Conservation (phyloP, 441 rosid species). For the Hura crepitans region DNA sequence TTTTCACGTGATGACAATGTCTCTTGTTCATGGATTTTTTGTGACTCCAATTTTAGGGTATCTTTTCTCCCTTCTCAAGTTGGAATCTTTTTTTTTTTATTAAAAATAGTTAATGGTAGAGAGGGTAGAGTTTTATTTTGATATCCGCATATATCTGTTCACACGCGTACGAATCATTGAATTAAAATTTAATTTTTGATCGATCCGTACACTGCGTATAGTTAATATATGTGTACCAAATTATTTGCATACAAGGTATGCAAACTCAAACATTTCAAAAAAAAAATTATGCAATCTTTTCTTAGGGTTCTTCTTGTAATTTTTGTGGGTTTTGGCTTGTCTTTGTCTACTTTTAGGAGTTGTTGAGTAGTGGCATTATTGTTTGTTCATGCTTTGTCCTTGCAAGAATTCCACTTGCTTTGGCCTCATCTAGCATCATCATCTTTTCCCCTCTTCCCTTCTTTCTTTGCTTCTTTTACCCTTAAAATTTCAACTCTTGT, state of each 20-base stretch:
- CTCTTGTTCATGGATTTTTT: constrained; percentile 26
- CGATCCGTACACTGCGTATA: too few relatives aligned
- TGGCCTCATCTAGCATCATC: constrained; percentile 27
- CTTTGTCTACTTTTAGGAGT: constrained; percentile 39
- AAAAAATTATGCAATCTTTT: neutral
- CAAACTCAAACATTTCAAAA: too few relatives aligned
- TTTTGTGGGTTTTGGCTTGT: constrained; percentile 21
- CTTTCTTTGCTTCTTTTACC: constrained; percentile 11
- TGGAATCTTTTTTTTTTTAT: constrained; percentile 39
- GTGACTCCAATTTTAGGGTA: constrained; percentile 19
- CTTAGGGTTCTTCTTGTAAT: constrained; percentile 31
- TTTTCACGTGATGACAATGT: constrained; percentile 54
- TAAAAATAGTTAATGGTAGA: constrained; percentile 24
- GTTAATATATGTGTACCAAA: too few relatives aligned
- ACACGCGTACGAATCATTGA: too few relatives aligned
- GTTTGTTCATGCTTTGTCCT: constrained; percentile 32
- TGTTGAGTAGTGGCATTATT: constrained; percentile 45
- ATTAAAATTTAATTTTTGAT: too few relatives aligned
- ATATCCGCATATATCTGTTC: too few relatives aligned
- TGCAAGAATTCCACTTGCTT: constrained; percentile 28
- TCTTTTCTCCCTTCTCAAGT: constrained; percentile 26
- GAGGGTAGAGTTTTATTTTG: neutral
- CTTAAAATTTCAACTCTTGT: neutral
- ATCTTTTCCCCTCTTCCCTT: constrained; percentile 8
- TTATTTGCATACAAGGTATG: too few relatives aligned